These are phyloP conservation scores for Ophiosphaerella korrae DNA, from an alignment of 2,329 filamentous ascomycete species.

Conservation along the genomic window DNA sequence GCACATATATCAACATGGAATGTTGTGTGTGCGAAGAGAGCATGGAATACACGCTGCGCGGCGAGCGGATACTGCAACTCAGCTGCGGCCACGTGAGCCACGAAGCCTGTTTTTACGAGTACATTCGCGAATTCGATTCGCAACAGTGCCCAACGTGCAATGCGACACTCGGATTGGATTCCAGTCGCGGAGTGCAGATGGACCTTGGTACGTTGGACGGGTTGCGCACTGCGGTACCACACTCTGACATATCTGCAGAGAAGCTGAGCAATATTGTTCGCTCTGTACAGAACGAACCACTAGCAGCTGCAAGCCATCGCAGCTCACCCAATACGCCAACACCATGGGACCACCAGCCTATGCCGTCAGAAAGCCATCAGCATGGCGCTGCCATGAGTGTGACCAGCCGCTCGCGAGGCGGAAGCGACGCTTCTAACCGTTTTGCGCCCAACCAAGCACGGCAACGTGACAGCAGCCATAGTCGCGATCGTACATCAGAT, in stretches of 20 bases:
- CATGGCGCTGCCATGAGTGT: slow-evolving; percentile 46
- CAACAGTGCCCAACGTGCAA: slow-evolving; percentile 95
- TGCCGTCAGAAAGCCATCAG: slow-evolving; percentile 56
- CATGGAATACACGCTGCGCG: slow-evolving; percentile 89
- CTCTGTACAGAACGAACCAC: slow-evolving; percentile 72
- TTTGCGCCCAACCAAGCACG: slow-evolving; percentile 36
- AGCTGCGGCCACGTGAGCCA: slow-evolving; percentile 97
- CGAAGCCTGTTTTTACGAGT: slow-evolving; percentile 98
- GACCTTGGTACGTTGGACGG: slow-evolving; percentile 73
- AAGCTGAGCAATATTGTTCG: slow-evolving; percentile 94
- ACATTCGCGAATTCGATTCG: slow-evolving; percentile 90
- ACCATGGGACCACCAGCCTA: slow-evolving; percentile 67
- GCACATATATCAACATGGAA: slow-evolving; percentile 93
- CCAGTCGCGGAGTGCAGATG: slow-evolving; percentile 87
- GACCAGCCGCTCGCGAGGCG: slow-evolving; percentile 37
- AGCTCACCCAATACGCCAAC: slow-evolving; percentile 64
- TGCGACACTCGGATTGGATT: slow-evolving; percentile 88
- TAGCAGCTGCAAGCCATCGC: slow-evolving; percentile 36
- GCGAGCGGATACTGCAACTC: slow-evolving; percentile 93
- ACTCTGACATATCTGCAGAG: slow-evolving; percentile 61
- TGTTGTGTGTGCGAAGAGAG: slow-evolving; percentile 97
- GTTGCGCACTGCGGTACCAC: slow-evolving; percentile 10
- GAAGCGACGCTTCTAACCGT: slow-evolving; percentile 41
- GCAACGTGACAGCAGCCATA: slow-evolving; percentile 46
- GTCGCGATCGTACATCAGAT: slow-evolving; percentile 45